Evolutionary conservation across 768 basidiomycete species (phyloP).

Genomic region (Filobasidium wieringae): DNA sequence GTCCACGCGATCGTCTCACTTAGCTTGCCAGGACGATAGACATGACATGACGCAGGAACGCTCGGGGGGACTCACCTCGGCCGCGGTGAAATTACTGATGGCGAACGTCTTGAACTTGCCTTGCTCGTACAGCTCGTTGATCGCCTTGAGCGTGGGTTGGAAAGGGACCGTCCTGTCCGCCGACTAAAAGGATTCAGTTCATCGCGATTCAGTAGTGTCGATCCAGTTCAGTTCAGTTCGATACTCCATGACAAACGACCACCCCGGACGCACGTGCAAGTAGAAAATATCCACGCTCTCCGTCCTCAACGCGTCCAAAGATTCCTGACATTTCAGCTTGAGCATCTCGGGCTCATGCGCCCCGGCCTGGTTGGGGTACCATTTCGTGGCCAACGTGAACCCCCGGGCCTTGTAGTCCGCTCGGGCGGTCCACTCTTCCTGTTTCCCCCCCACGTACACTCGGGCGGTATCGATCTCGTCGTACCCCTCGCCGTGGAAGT

Average conservation of each 20-base stretch:
- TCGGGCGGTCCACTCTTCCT: conserved; percentile 21
- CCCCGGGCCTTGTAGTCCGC: conserved; percentile 46
- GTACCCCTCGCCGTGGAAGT: conserved; percentile 50
- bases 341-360: conserved; percentile 35
- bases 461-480: conserved; percentile 43
- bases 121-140: conserved; percentile 47
- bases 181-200: neutral
- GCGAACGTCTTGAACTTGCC: conserved; percentile 48
- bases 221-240: neutral
- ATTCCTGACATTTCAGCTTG: conserved; percentile 36
- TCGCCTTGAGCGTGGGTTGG: conserved; percentile 44
- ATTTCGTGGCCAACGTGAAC: conserved; percentile 52
- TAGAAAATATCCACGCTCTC: conserved; percentile 46
- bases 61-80: conserved; percentile 24
- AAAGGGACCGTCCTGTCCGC: conserved; percentile 43
- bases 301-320: conserved; percentile 45
- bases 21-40: conserved; percentile 12
- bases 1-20: too few relatives aligned
- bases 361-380: conserved; percentile 42
- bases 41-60: neutral
- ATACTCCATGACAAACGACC: neutral
- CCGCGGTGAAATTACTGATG: conserved; percentile 44
- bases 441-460: conserved; percentile 33
- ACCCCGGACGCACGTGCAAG: conserved; percentile 42
- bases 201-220: neutral